Evolutionary conservation across 305 asterid genomes (phyloP).

Genomic region (Fraxinus sp.): DNA sequence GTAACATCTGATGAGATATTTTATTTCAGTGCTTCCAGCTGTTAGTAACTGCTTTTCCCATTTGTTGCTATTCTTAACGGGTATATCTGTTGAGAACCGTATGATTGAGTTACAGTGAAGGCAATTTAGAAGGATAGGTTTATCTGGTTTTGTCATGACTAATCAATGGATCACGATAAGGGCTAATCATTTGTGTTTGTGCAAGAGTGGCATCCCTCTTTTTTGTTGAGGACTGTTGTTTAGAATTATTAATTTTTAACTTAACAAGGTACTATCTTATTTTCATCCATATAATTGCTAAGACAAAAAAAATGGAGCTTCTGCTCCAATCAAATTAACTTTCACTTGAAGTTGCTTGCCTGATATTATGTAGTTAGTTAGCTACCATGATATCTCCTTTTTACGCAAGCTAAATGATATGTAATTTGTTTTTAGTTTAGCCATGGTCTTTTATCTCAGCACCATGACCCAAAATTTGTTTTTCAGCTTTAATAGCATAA

Average conservation of each 20-base stretch:
- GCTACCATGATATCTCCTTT: background rate
- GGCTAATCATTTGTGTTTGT: background rate
- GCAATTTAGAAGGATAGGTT: background rate
- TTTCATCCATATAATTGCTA: background rate
- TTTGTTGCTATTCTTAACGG: background rate
- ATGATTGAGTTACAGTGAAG: background rate
- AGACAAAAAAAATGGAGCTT: background rate
- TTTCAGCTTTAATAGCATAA: background rate
- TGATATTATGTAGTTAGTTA: background rate
- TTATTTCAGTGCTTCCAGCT: background rate
- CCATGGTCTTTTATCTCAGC: background rate
- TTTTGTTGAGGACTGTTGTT: conserved; percentile 1
- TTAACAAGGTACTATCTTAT: background rate
- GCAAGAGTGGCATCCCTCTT: background rate
- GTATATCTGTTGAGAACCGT: background rate
- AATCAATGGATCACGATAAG: background rate
- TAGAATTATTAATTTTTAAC: background rate
- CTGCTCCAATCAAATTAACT: background rate
- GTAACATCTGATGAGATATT: background rate
- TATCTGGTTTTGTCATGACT: background rate
- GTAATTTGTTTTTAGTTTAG: background rate
- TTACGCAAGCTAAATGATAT: background rate
- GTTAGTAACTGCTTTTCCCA: background rate
- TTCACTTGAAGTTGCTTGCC: background rate
- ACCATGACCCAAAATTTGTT: background rate